phyloP scores from a whole-genome alignment of 1,139 yeast species.

The Schizosaccharomyces versatilis region DNA sequence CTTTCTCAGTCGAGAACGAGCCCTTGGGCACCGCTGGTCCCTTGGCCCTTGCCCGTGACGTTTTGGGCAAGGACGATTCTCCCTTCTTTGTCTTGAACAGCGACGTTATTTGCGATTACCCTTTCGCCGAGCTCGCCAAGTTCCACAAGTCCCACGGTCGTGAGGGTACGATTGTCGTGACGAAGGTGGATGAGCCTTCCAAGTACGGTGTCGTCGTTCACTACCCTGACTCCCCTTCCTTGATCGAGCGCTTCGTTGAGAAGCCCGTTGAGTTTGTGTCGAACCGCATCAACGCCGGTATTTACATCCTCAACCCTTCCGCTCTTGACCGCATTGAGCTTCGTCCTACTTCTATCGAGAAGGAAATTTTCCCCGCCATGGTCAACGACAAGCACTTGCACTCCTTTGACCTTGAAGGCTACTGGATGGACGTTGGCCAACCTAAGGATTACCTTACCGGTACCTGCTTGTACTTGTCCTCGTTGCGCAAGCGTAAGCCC shows the following conservation, averaged over 20 bases:
- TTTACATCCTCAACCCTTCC: conserved; percentile 86
- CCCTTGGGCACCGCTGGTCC: conserved; percentile 99
- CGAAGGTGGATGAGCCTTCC: conserved; percentile 97
- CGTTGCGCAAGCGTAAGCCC: conserved; percentile 63
- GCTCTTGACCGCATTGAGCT: conserved; percentile 90
- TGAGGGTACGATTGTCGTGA: conserved; percentile 94
- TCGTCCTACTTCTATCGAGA: conserved; percentile 97
- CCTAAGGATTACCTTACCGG: conserved; percentile 98
- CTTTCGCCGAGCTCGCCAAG: conserved; percentile 72
- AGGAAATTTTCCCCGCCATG: conserved; percentile 95
- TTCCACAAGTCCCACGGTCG: conserved; percentile 95
- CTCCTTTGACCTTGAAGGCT: conserved; percentile 95
- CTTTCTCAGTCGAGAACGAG: conserved; percentile 96
- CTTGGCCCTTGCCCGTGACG: conserved; percentile 82
- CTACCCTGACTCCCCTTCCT: conserved; percentile 67
- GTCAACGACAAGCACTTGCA: conserved; percentile 74
- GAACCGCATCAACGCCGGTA: conserved; percentile 92
- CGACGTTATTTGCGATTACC: conserved; percentile 96
- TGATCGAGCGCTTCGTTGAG: conserved; percentile 95
- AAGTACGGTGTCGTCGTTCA: conserved; percentile 98
- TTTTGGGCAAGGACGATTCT: conserved; percentile 77
- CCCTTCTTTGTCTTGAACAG: conserved; percentile 97
- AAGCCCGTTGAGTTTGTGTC: conserved; percentile 93
- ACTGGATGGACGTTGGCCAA: conserved; percentile 99
- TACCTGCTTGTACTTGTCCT: conserved; percentile 73